Evolutionary conservation across 139 green algal genomes (phyloP).

Genomic region (Tetratostichococcus sp.): DNA sequence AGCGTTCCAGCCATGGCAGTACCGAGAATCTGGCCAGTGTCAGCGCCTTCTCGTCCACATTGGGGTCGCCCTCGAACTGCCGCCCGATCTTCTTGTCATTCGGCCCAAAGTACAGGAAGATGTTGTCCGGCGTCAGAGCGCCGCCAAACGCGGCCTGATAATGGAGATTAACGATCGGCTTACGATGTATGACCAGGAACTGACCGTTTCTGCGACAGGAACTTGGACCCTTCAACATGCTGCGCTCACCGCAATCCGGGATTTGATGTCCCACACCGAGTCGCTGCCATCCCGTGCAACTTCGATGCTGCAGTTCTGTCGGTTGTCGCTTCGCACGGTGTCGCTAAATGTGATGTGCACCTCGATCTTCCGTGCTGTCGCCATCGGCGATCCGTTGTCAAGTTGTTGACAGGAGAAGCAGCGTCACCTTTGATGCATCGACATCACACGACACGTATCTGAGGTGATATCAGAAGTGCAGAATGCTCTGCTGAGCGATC

Average conservation of each 20-base stretch:
- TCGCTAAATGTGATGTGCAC: not conserved
- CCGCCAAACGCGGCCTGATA: constrained; percentile 20
- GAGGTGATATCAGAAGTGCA: too few species aligned
- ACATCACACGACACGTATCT: too few species aligned
- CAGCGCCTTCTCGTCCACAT: constrained; percentile 32
- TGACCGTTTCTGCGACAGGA: not conserved
- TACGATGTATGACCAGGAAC: too few species aligned
- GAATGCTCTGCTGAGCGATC: too few species aligned
- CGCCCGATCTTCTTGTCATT: constrained; percentile 33
- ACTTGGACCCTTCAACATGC: not conserved
- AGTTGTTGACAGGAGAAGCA: too few species aligned
- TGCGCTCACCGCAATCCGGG: constrained; percentile 17
- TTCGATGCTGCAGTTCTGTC: not conserved
- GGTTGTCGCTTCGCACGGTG: not conserved
- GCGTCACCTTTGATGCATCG: too few species aligned
- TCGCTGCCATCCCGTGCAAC: constrained; percentile 13
- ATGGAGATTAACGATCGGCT: too few species aligned
- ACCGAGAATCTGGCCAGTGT: constrained; percentile 26
- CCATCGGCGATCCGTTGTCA: too few species aligned
- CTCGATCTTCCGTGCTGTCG: not conserved
- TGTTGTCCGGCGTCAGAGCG: constrained; percentile 22
- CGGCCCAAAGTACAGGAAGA: constrained; percentile 38
- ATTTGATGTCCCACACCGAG: constrained; percentile 25
- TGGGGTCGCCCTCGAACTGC: constrained; percentile 36
- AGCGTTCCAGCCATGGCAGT: constrained; percentile 39